Percentiles rank a stretch among this genome's conserved stretches.
Conservation (phyloP, 2,329 filamentous ascomycete species). For the Diplodia intermedia region DNA sequence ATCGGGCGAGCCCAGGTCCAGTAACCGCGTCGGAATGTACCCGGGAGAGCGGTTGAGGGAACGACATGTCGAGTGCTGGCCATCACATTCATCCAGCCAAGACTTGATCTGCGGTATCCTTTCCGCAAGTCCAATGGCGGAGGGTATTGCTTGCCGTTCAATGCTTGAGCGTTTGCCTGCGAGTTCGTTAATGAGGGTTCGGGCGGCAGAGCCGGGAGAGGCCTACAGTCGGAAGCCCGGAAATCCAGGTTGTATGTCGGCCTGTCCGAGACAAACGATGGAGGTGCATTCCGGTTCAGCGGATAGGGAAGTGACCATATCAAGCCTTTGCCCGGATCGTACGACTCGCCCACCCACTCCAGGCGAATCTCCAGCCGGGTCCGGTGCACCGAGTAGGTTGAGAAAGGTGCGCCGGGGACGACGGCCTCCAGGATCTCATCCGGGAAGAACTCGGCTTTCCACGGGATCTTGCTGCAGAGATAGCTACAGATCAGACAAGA, state of each 20-base stretch:
- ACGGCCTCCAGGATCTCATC: not conserved
- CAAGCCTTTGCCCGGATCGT: constrained; percentile 4
- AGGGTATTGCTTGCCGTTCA: not conserved
- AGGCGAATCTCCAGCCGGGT: not conserved
- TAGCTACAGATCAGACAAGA: constrained; percentile 8
- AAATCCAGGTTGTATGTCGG: not conserved
- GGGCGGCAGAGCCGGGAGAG: not conserved
- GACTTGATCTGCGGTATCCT: constrained; percentile 2
- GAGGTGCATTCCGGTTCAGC: not conserved
- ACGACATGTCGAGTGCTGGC: not conserved
- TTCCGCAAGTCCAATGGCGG: not conserved
- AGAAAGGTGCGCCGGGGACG: constrained; percentile 2
- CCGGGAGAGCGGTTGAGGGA: not conserved
- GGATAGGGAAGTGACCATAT: constrained; percentile 4
- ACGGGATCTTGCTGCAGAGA: not conserved
- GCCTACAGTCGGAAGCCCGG: not conserved
- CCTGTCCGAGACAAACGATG: not conserved
- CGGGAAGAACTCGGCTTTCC: constrained; percentile 5
- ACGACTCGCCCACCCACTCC: constrained; percentile 10
- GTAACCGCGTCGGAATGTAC: not conserved
- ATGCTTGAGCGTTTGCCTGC: not conserved
- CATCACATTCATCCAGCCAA: constrained; percentile 1
- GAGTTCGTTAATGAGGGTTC: not conserved
- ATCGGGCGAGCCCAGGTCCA: not conserved
- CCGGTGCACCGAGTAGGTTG: not conserved